Evolutionary conservation across 768 basidiomycete genomes (phyloP), one percentile per base, ranked within the genome.

Genomic region (Gelatoporia subvermispora): DNA sequence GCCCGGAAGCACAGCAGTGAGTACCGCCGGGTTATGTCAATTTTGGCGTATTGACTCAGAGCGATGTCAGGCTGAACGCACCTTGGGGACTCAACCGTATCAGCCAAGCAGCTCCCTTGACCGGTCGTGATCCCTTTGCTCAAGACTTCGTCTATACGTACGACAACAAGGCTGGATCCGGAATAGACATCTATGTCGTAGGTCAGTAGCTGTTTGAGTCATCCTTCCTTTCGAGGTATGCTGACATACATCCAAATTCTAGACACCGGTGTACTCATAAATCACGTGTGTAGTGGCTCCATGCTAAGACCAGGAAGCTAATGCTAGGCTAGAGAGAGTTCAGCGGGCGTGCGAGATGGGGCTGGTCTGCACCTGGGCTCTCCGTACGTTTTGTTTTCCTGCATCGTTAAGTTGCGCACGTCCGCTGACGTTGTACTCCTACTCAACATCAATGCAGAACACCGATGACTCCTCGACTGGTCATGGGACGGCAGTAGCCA

Each of bases 161-260:
- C 49, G 60, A 68, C 38, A 46, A 49, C 24, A 43, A 61, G 24
- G 69, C 62, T 9, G 70, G 70, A 21, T 35, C 48, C 20, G 69
- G 67, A n/a, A 70, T 69, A 25, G 69, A 70, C 53, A 65, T 76
- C 51, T 75, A 73, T 51, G 53, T 75, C 44, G 58, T 75, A 47
- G 74, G 71, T 70, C 24, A 37, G 59, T 50, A 3, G 15, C 28
- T 31, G 5, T 31, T 31, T 13, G 5, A 31, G 3, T 15, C 16
- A 0, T 15, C 10, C 2, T 11, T 37, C 5, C 16, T 35, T 22
- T 18, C 10, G 11, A 3, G 24, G 41, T 21, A 8, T n/a, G n/a
- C n/a, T 20, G 18, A 31, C 40, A 21, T 28, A 35, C 8, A 10
- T 16, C 41, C 8, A 24, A 4, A 22, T 43, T 15, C 34, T 18